Evolutionary conservation across 345 rosid species (phyloP).

Genomic region (Eucalyptus tenuipes): DNA sequence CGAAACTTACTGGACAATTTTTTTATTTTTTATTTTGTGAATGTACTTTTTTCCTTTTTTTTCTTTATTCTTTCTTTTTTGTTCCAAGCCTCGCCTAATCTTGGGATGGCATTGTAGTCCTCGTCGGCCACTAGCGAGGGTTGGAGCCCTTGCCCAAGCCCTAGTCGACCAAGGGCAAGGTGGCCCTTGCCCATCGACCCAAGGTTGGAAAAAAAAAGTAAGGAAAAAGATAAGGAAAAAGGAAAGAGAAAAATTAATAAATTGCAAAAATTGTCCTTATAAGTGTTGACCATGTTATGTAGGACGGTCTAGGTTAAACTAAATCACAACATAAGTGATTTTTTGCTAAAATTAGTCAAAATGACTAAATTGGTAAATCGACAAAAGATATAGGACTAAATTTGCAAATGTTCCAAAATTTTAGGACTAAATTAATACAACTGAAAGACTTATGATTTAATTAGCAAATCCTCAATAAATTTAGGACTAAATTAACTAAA

Average conservation of each 20-base stretch:
- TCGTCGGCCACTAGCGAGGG: rapidly evolving
- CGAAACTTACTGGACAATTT: neutral
- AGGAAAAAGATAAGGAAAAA: too few species aligned
- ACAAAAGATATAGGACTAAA: too few species aligned
- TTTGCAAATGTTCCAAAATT: too few species aligned
- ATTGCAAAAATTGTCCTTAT: neutral
- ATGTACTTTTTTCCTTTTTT: too few species aligned
- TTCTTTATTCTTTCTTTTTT: too few species aligned
- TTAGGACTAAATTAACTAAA: neutral
- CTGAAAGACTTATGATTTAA: too few species aligned
- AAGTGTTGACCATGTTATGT: rapidly evolving
- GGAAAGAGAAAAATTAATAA: too few species aligned
- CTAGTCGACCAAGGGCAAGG: rapidly evolving
- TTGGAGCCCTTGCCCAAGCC: neutral
- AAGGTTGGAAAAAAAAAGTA: neutral
- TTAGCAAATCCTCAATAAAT: neutral
- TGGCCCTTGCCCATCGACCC: rapidly evolving
- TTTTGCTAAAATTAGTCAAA: rapidly evolving
- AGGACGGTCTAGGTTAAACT: neutral
- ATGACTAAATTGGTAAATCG: neutral
- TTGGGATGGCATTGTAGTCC: neutral
- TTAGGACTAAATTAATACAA: too few species aligned
- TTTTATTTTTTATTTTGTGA: too few species aligned
- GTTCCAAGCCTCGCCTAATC: too few species aligned
- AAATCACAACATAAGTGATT: neutral